These are phyloP conservation scores for Pseudocercospora musae DNA, from an alignment of 2,329 filamentous ascomycete genomes.

Conservation along the genomic window DNA sequence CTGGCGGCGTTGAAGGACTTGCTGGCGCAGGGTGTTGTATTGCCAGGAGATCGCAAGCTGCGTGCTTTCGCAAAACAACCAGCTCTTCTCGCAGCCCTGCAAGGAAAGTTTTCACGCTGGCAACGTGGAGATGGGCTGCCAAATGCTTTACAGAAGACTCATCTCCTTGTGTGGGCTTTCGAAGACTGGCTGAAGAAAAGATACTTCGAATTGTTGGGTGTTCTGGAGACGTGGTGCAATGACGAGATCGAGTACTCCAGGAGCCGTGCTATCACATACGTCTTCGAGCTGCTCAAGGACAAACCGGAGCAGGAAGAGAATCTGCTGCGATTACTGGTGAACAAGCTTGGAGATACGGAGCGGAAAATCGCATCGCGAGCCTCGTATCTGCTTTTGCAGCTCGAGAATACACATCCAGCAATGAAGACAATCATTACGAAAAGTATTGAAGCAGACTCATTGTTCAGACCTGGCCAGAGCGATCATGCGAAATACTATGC, in stretches of 20 bases:
- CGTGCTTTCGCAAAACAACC: constrained; percentile 77
- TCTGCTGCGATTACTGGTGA: constrained; percentile 82
- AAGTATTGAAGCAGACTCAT: constrained; percentile 79
- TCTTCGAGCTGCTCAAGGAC: constrained; percentile 86
- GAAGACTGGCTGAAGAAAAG: constrained; percentile 94
- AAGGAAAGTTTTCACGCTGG: constrained; percentile 64
- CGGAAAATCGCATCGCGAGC: constrained; percentile 93
- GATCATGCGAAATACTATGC: constrained; percentile 91
- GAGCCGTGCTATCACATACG: constrained; percentile 80
- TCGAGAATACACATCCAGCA: constrained; percentile 81
- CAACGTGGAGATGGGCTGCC: constrained; percentile 67
- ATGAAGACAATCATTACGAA: constrained; percentile 91
- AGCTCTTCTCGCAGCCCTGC: constrained; percentile 67
- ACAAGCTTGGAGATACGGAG: constrained; percentile 93
- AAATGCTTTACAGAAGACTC: constrained; percentile 66
- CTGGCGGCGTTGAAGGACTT: constrained; percentile 91
- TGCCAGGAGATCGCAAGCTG: constrained; percentile 79
- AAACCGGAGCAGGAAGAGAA: constrained; percentile 98
- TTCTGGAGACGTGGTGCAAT: constrained; percentile 87
- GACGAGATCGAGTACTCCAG: constrained; percentile 95
- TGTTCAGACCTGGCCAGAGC: constrained; percentile 84
- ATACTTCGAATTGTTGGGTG: constrained; percentile 90
- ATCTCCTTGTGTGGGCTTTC: constrained; percentile 84
- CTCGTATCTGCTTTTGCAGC: constrained; percentile 88
- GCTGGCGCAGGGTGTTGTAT: constrained; percentile 79